These are phyloP conservation scores for Fagopyrum homotropicum DNA, from an alignment of 148 eudicot species.

Conservation along the genomic window DNA sequence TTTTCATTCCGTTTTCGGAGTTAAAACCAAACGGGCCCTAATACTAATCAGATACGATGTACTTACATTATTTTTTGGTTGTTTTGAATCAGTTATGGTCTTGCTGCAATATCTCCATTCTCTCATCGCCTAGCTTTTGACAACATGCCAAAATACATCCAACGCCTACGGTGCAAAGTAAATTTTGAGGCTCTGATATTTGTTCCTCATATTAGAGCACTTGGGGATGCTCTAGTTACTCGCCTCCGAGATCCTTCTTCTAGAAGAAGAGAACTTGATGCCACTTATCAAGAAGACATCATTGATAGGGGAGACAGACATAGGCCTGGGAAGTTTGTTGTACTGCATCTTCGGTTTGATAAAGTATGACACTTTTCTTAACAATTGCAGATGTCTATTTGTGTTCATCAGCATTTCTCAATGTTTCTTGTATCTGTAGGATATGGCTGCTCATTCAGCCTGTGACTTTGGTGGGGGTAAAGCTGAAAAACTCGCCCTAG, in stretches of 20 bases:
- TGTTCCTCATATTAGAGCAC: slow-evolving; percentile 73
- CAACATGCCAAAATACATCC: slow-evolving; percentile 78
- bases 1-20: no score
- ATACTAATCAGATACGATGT: no score
- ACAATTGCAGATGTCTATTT: neutral
- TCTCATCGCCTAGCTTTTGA: slow-evolving; percentile 93
- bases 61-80: neutral
- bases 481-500: slow-evolving; percentile 86
- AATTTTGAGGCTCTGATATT: slow-evolving; percentile 77
- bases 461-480: slow-evolving; percentile 98
- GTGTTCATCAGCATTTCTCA: neutral
- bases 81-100: slow-evolving; percentile 59
- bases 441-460: slow-evolving; percentile 99
- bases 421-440: slow-evolving; percentile 34
- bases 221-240: slow-evolving; percentile 73
- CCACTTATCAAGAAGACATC: slow-evolving; percentile 35
- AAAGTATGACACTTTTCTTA: slow-evolving; percentile 46
- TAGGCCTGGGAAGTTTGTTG: slow-evolving; percentile 66
- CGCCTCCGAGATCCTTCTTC: slow-evolving; percentile 56
- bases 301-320: slow-evolving; percentile 30
- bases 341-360: slow-evolving; percentile 88
- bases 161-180: slow-evolving; percentile 87
- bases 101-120: slow-evolving; percentile 95
- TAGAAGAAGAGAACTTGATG: slow-evolving; percentile 27
- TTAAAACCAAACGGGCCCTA: no score